Evolutionary conservation across 345 rosid genomes (phyloP), one percentile per base, ranked within the genome.

Genomic region (Syzygium aromaticum): DNA sequence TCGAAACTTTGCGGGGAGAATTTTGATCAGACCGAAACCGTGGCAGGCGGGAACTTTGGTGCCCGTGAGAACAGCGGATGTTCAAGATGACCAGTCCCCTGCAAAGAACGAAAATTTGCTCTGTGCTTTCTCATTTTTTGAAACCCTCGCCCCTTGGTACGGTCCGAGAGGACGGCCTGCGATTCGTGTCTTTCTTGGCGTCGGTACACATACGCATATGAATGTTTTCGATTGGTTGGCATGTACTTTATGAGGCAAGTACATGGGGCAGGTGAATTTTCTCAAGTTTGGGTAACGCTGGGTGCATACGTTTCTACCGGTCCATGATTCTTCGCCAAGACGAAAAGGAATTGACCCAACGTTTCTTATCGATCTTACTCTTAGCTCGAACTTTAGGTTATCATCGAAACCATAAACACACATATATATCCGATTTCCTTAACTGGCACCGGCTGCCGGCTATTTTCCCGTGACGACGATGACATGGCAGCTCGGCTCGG

Each of bases 301-400:
- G 3, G 8, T 3, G 15, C 23, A 16, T 19, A 10, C 1, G 33
- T 19, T 9, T 9, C 0, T 8, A 33, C 6, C 0, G 3, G 7
- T 73, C 25, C 25, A 0, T 9, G 80, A 33, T 19, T 73, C 11
- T 33, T 73, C 11, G 13, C 49, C 49, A 1, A 17, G 19, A 67
- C 7, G 46, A 67, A 33, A n/a, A n/a, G 12, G 52, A 51, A 51
- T 51, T 51, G 13, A 51, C 46, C 7, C 46, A 4, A 1, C 46
- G 5, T 43, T 7, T 8, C 43, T 17, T 17, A 17, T 8, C 3
- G 2, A 8, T 17, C 23, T 33, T 67, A 17, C 23, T 67, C 43
- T 7, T 30, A 30, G 77, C 12, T 16, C 1, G 46, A 67, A 23
- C 46, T 33, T 30, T 67, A 8, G 46, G 78, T 38, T 38, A 67